Percentiles rank a stretch among this genome's conserved stretches.
phyloP scores from a whole-genome alignment of 805 yeast species.

The Dipodascus geniculatus region DNA sequence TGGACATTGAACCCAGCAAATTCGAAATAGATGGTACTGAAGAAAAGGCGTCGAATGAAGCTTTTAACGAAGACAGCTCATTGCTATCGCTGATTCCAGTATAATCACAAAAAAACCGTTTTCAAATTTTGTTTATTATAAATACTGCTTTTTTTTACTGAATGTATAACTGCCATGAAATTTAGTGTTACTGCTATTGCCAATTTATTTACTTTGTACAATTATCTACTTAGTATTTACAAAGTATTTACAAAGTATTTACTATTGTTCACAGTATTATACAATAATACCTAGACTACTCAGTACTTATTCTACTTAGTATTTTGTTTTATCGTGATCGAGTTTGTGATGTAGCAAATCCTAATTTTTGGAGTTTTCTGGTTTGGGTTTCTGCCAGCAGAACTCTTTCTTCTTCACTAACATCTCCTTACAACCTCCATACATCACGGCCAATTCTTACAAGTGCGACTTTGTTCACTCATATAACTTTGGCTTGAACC shows the following conservation, averaged over 20 bases:
- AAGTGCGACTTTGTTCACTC: background rate
- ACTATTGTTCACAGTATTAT: no score
- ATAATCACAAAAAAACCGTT: background rate
- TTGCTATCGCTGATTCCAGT: background rate
- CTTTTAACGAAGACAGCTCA: background rate
- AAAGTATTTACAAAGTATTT: no score
- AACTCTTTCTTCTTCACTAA: background rate
- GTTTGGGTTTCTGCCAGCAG: conserved; percentile 1
- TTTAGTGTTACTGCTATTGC: no score
- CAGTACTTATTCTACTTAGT: no score
- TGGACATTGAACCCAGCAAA: background rate
- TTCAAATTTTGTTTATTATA: background rate
- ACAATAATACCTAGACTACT: no score
- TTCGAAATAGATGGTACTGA: background rate
- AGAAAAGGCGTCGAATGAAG: background rate
- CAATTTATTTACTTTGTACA: no score
- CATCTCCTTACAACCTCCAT: background rate
- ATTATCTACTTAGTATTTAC: no score
- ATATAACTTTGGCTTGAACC: background rate
- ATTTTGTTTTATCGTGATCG: no score
- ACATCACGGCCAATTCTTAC: background rate
- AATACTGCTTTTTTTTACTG: background rate
- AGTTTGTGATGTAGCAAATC: no score
- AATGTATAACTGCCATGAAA: no score
- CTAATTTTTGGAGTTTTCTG: background rate